A percentile compares a stretch with the other conserved stretches of the same genome.
These are phyloP conservation scores for Picea glauca DNA, from an alignment of 75 land plant genomes.

Conservation along the genomic window DNA sequence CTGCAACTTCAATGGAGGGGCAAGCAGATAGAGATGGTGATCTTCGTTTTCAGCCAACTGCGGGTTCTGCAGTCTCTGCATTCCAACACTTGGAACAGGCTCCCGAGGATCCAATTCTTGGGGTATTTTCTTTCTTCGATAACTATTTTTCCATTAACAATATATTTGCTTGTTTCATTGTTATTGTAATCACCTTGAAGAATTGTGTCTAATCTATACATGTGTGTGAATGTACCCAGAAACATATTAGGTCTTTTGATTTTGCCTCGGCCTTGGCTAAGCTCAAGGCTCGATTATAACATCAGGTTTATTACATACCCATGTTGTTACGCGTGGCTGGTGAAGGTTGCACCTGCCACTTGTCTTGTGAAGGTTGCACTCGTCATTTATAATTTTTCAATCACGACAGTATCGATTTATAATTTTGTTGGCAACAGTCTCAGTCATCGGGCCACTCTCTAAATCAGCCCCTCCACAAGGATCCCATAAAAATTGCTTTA, in stretches of 20 bases:
- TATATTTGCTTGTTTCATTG: neutral
- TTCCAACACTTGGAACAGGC: slow-evolving; percentile 65
- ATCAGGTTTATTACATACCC: neutral
- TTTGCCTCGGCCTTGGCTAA: neutral
- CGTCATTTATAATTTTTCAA: too few species aligned
- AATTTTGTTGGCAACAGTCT: too few species aligned
- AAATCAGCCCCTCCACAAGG: too few species aligned
- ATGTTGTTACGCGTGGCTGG: neutral
- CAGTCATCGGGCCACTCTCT: too few species aligned
- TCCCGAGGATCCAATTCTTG: slow-evolving; percentile 90
- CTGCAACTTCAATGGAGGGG: neutral
- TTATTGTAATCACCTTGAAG: neutral
- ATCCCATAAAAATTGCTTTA: too few species aligned
- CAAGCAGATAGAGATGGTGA: neutral
- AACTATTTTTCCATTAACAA: neutral
- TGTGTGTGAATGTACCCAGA: too few species aligned
- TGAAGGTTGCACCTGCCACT: too few species aligned
- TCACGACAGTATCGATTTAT: too few species aligned
- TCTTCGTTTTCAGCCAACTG: too few species aligned
- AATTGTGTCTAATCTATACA: neutral
- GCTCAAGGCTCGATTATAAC: neutral
- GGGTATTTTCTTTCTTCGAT: slow-evolving; percentile 30
- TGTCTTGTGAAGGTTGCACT: too few species aligned
- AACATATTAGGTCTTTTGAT: too few species aligned
- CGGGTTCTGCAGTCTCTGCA: neutral